Conservation (phyloP, 2,329 filamentous ascomycete species). For the Colletotrichum sp. region DNA sequence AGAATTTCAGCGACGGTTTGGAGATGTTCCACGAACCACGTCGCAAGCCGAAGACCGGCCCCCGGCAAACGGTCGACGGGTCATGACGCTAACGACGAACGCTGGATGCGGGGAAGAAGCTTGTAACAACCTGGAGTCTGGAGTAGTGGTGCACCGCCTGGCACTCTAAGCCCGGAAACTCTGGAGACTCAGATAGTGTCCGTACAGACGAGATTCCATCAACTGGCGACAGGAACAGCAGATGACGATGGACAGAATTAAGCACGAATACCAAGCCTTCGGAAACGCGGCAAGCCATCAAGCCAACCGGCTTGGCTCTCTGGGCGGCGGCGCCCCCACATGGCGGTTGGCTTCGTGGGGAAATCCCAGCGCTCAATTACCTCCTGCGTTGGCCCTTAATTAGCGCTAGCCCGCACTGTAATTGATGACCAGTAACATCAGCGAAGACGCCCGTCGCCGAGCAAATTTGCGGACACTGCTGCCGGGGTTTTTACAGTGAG, state of each 20-base stretch:
- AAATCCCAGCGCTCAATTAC: neutral
- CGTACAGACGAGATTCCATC: neutral
- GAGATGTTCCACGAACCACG: conserved; percentile 18
- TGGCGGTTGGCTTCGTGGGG: neutral
- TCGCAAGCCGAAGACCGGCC: neutral
- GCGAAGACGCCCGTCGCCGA: neutral
- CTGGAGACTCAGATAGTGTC: neutral
- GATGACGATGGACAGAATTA: neutral
- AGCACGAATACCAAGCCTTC: conserved; percentile 10
- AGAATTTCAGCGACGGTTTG: neutral
- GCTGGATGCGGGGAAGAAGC: neutral
- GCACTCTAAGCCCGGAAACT: neutral
- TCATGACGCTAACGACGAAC: neutral
- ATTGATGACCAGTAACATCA: neutral
- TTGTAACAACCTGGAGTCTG: neutral
- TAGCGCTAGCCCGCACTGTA: conserved; percentile 8
- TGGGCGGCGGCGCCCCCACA: neutral
- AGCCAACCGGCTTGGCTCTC: conserved; percentile 13
- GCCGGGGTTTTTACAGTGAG: neutral
- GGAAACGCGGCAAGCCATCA: neutral
- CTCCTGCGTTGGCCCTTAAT: conserved; percentile 2
- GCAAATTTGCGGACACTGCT: neutral
- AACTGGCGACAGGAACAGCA: neutral
- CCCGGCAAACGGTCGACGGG: neutral
- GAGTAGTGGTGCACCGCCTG: neutral